Conservation (phyloP, 345 rosid species). For the Pistacia integerrima region DNA sequence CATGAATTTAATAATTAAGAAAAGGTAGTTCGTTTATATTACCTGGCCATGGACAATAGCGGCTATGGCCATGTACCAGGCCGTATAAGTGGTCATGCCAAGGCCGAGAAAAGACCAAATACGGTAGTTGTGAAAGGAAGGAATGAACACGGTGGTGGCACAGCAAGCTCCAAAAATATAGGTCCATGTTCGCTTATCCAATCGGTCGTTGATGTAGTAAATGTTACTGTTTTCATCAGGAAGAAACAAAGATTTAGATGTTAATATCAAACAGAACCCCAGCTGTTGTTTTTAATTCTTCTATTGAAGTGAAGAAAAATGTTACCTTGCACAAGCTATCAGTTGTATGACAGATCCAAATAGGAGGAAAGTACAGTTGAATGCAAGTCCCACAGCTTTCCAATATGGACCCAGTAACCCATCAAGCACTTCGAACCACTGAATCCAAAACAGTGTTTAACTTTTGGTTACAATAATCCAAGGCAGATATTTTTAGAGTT, state of each 20-base stretch:
- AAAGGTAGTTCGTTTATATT: not conserved
- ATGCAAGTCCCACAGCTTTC: slow-evolving; percentile 94
- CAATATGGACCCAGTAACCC: slow-evolving; percentile 92
- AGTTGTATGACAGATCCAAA: slow-evolving; percentile 99
- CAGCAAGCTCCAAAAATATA: slow-evolving; percentile 99
- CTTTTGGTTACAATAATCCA: not conserved
- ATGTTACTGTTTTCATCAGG: slow-evolving; percentile 63
- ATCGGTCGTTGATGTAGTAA: slow-evolving; percentile 88
- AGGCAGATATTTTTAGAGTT: slow-evolving; percentile 15
- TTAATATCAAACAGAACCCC: slow-evolving; percentile 11
- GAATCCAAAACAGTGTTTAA: slow-evolving; percentile 16
- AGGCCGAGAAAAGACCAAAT: slow-evolving; percentile 99
- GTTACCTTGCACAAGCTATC: slow-evolving; percentile 93
- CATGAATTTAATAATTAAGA: not conserved
- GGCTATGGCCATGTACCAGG: slow-evolving; percentile 92
- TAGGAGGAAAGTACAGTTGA: slow-evolving; percentile 96
- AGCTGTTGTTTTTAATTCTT: not conserved
- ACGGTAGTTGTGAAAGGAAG: slow-evolving; percentile 96
- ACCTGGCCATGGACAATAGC: slow-evolving; percentile 89
- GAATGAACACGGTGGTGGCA: slow-evolving; percentile 98
- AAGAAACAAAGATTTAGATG: not conserved
- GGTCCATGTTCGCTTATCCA: slow-evolving; percentile 99
- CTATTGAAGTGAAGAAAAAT: not conserved
- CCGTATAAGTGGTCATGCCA: slow-evolving; percentile 99
- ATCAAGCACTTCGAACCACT: slow-evolving; percentile 99